Evolutionary conservation across 257 asterid genomes (phyloP), one percentile per base, ranked within the genome.

Genomic region (Petunia secreta): DNA sequence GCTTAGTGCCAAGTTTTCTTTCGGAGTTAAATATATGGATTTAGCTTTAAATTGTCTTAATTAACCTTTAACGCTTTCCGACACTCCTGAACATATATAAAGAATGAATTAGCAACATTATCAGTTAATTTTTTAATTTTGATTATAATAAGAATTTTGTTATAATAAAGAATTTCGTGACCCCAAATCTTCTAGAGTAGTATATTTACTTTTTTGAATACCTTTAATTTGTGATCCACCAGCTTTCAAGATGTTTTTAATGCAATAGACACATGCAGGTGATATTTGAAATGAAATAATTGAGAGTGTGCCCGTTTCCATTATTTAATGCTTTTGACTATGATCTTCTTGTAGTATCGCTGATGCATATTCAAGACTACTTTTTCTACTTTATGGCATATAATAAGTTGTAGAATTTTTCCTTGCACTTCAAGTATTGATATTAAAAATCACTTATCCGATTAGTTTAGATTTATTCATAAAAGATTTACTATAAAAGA

Each of bases 251-350:
- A 63, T 63, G 16, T 37, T 63, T 4, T 64, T 41, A 37, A 64
- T 37, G 14, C 16, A 25, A 8, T 41, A 62, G 55, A 50, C 55
- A 50, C 55, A 50, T 50, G 55, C 14, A 50, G 54, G 60, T 25
- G 60, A 48, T 71, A 10, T 71, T 71, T 50, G 14, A 50, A 50
- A 50, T 50, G 14, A 50, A 25, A 25, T 25, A 25, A 50, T 9
- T 50, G 2, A 1, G 14, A 50, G 55, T 50, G 14, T 0, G 3
- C 55, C 11, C 44, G 11, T 71, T 71, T 14, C 25, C 77, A 48
- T 71, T 71, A 71, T 71, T 71, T 46, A 63, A 63, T 63, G 44
- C 15, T 71, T 69, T 71, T 71, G 60, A 71, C 77, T 34, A 46
- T 69, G 6, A 69, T 48, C 43, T 9, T 36, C 36, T 0, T 50